Base-by-base conservation (phyloP, 306 rosid genomes). In the Nissolia schottii region DNA sequence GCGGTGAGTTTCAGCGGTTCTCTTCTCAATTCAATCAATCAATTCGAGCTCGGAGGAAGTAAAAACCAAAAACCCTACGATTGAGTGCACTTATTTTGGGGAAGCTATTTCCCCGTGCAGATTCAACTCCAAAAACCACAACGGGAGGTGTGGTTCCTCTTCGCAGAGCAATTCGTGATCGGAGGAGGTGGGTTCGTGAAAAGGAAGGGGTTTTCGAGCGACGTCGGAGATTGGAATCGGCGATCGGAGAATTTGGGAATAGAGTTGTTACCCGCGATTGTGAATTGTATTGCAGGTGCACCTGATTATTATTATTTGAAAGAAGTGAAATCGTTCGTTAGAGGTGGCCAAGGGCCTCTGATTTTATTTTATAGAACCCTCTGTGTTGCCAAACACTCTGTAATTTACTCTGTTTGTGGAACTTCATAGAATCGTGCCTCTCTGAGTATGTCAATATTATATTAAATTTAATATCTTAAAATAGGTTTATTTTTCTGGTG, bases 21-120 rank as follows among this genome's bases (percentile, higher is more conserved):
- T n/a, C n/a, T n/a, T n/a, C n/a, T n/a, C 13, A 37, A 7, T 5
- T 60, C 46, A 32, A 70, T 9, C 46, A 32, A 70, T 9, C 57
- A 62, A 67, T 60, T 57, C 24, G 46, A 76, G 73, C 73, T 67
- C 12, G 9, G 56, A n/a, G n/a, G 55, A 15, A 68, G 72, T 27
- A 15, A 56, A 56, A 37, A 46, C 70, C 59, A 11, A 31, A 79
- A 67, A 64, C 79, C 80, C 76, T 53, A 49, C 31, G 58, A 34
- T 34, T 54, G 15, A 7, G 35, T 20, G 61, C 67, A 16, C 41
- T 60, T 37, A 2, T 37, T 37, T 37, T 48, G 35, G 37, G n/a
- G n/a, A n/a, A 32, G 64, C 23, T 40, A 38, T 70, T 14, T 27
- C 18, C 18, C 19, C 6, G 12, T 43, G 18, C 28, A 27, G 22